Conservation (phyloP, 176 grass and related monocot genomes). For the Triticum monococcum region DNA sequence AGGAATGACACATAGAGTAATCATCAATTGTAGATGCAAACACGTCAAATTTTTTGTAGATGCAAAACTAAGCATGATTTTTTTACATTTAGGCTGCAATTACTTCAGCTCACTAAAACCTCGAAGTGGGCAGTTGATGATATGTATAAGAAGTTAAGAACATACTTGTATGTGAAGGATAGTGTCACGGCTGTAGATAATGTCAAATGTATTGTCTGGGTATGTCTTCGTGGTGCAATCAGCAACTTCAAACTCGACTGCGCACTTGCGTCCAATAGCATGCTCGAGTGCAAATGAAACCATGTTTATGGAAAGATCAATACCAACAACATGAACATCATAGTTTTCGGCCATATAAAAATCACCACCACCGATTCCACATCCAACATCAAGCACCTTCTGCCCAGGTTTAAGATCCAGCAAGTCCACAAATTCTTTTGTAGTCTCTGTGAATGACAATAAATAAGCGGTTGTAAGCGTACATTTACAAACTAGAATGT, state of each 20-base stretch:
- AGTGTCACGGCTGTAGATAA: conserved; percentile 93
- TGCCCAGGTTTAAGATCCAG: conserved; percentile 84
- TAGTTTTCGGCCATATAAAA: conserved; percentile 99
- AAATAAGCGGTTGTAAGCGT: conserved; percentile 9
- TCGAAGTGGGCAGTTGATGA: not conserved
- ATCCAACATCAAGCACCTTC: conserved; percentile 96
- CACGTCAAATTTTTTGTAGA: not conserved
- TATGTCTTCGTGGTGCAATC: conserved; percentile 95
- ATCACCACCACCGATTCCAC: conserved; percentile 93
- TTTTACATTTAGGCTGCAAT: not conserved
- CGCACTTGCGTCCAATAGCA: conserved; percentile 77
- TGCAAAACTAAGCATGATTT: not conserved
- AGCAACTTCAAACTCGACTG: conserved; percentile 93
- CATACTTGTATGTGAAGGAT: conserved; percentile 97
- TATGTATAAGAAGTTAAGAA: not conserved
- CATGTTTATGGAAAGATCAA: conserved; percentile 99
- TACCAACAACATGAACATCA: conserved; percentile 85
- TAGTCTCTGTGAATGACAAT: conserved; percentile 57
- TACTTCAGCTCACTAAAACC: not conserved
- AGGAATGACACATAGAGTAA: not conserved
- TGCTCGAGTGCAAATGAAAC: conserved; percentile 89
- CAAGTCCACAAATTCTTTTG: conserved; percentile 85
- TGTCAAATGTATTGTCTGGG: conserved; percentile 67
- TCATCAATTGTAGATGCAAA: not conserved
- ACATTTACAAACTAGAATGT: conserved; percentile 20